A percentile compares a stretch with the other conserved stretches of the same genome.
These are phyloP conservation scores for Excoecaria agallocha DNA, from an alignment of 345 rosid genomes.

Conservation along the genomic window DNA sequence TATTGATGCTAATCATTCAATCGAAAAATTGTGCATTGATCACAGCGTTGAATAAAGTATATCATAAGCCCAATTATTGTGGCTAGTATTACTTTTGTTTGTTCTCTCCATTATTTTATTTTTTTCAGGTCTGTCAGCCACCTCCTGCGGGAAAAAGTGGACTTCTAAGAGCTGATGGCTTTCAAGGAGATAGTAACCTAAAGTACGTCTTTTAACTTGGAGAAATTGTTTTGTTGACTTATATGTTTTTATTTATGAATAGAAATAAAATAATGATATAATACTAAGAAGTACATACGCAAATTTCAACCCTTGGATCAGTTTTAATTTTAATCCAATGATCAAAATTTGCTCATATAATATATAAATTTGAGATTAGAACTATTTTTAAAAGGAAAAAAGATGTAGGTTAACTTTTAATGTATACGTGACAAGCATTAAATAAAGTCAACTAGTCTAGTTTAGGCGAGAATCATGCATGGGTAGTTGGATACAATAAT, in stretches of 20 bases:
- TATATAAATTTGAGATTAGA: too few species aligned
- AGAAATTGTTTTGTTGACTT: too few species aligned
- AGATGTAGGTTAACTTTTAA: background rate
- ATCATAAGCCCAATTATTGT: background rate
- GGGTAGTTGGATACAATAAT: slow-evolving; percentile 3
- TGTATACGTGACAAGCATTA: slow-evolving; percentile 18
- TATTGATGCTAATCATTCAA: background rate
- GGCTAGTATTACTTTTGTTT: slow-evolving; percentile 4
- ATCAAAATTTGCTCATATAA: too few species aligned
- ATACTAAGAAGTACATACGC: too few species aligned
- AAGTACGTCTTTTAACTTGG: too few species aligned
- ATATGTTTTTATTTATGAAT: too few species aligned
- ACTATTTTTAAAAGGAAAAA: background rate
- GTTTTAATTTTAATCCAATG: too few species aligned
- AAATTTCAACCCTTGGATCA: too few species aligned
- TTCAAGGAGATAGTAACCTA: slow-evolving; percentile 50
- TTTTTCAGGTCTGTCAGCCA: slow-evolving; percentile 57
- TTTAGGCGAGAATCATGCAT: slow-evolving; percentile 8
- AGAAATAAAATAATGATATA: too few species aligned
- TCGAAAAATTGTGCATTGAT: too few species aligned
- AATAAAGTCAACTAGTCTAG: slow-evolving; percentile 12
- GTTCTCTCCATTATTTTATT: background rate
- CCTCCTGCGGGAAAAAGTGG: slow-evolving; percentile 63
- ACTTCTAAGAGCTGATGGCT: slow-evolving; percentile 56
- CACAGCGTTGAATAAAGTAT: too few species aligned